Base-by-base conservation (phyloP, 2,329 filamentous ascomycete genomes). In the Ophiostoma populinum region DNA sequence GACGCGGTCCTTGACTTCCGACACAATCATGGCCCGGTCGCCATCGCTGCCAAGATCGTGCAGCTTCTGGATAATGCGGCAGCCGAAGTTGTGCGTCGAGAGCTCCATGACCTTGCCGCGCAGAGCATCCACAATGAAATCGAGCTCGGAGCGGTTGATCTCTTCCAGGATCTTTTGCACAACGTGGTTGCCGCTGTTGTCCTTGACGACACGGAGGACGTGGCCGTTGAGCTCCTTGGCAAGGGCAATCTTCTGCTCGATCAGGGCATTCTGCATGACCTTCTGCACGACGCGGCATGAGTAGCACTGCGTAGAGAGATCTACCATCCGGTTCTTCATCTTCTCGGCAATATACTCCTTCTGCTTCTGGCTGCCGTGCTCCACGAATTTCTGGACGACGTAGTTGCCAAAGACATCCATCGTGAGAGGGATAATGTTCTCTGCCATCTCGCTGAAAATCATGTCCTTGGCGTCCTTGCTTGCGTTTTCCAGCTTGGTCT, bases 341-440 rank as follows among this genome's bases (percentile, higher is more conserved):
- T 80, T 75, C 43, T 75, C 73, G 1, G 83, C 85, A 27, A 98
- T 57, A 3, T 80, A 67, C 54, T 78, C 85, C 61, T 98, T 98
- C 58, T 98, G 90, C 0, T 76, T 69, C 55, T 93, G 86, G 46
- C 83, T 92, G 25, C 90, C 87, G 52, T 95, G 83, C 52, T 95
- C 87, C 42, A 95, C 94, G 51, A 95, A 76, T 53, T 94, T 95
- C 50, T 98, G 90, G 25, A 95, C 86, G 24, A 98, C 90, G 50
- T 95, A 98, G 54, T 98, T 98, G 36, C 90, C 90, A 50, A 94
- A 98, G 0, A 95, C 78, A 52, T 95, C 90, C 30, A 78, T 87
- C 83, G 93, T 94, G 32, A 98, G 61, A 49, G 87, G 83, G 20
- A 92, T 56, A 2, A 79, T 74, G 45, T 98, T 90, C 1, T 75